Conservation (phyloP, 371 early-diverging fungal genomes). For the Mortierella sp. region DNA sequence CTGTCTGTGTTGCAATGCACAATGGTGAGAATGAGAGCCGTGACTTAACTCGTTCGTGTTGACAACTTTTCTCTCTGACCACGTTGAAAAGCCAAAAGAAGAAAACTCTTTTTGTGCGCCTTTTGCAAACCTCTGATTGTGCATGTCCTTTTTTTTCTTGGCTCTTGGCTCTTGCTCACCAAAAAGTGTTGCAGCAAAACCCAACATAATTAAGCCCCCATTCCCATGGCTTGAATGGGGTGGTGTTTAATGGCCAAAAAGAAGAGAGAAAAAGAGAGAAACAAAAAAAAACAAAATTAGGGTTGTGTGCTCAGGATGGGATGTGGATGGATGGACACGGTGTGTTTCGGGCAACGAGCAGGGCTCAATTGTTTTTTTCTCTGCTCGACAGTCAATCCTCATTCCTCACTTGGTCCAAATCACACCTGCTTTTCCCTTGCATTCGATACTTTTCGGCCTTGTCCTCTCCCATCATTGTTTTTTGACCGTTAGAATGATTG, state of each 20-base stretch:
- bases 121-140: neutral
- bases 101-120: neutral
- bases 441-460: neutral
- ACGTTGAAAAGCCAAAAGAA: neutral
- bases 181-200: neutral
- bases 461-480: neutral
- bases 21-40: constrained; percentile 3
- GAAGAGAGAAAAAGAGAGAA: no score
- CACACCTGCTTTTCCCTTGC: neutral
- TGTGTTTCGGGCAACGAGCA: no score
- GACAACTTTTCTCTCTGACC: neutral
- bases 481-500: neutral
- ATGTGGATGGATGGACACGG: neutral
- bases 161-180: neutral
- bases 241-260: neutral
- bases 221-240: neutral
- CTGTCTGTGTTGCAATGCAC: neutral
- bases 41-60: neutral
- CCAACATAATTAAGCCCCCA: neutral
- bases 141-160: neutral
- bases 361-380: neutral
- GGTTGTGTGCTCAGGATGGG: neutral
- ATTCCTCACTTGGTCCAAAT: neutral
- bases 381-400: no score
- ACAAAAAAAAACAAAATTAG: neutral